These are phyloP conservation scores for Hypoxylon crocopeplum DNA, from an alignment of 495 filamentous ascomycete species.

Conservation along the genomic window DNA sequence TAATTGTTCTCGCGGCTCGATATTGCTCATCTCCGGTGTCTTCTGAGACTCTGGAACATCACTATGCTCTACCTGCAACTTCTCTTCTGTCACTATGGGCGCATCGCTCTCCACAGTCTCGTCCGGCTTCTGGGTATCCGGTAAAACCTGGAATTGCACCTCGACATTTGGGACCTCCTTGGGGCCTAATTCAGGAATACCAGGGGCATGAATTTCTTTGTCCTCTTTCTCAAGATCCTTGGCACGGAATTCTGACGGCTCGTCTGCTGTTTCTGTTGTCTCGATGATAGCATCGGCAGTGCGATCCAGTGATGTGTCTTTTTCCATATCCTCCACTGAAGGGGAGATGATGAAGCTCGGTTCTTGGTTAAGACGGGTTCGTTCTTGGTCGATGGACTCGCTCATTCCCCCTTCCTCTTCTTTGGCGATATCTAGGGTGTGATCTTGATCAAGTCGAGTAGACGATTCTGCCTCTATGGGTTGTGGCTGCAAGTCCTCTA, in stretches of 20 bases:
- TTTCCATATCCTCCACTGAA: slow-evolving; percentile 4
- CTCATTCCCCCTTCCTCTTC: background rate
- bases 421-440: background rate
- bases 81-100: slow-evolving; percentile 18
- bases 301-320: slow-evolving; percentile 4
- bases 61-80: background rate
- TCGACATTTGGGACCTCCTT: slow-evolving; percentile 4
- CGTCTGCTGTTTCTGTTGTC: slow-evolving; percentile 20
- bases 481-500: slow-evolving; percentile 6
- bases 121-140: slow-evolving; percentile 17
- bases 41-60: slow-evolving; percentile 13
- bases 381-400: background rate
- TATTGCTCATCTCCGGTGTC: slow-evolving; percentile 30
- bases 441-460: slow-evolving; percentile 2
- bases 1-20: slow-evolving; percentile 41
- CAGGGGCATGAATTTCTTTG: slow-evolving; percentile 33
- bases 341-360: background rate
- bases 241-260: slow-evolving; percentile 1
- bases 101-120: slow-evolving; percentile 10
- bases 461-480: slow-evolving; percentile 2
- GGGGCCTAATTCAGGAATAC: slow-evolving; percentile 3
- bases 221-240: slow-evolving; percentile 49
- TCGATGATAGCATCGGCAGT: background rate
- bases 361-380: background rate
- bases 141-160: slow-evolving; percentile 24